Conservation (phyloP, 306 rosid species). For the Calophaca sinica region DNA sequence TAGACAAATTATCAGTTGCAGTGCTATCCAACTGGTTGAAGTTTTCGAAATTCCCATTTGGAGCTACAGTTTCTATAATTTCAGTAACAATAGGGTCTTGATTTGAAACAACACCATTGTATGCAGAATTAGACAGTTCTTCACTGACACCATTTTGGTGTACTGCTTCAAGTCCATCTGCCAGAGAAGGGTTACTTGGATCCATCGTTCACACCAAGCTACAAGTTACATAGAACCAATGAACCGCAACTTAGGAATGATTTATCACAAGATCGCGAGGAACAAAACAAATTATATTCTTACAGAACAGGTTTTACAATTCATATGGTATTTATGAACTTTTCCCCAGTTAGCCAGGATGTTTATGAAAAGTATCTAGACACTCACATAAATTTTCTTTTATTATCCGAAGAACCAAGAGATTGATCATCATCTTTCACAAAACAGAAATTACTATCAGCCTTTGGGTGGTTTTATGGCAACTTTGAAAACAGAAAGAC, state of each 20-base stretch:
- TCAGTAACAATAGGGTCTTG: conserved; percentile 40
- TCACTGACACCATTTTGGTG: conserved; percentile 69
- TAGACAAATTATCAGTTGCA: conserved; percentile 50
- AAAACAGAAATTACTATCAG: too few relatives aligned
- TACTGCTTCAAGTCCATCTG: conserved; percentile 58
- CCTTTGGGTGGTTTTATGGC: too few relatives aligned
- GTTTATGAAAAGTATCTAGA: too few relatives aligned
- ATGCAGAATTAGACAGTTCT: conserved; percentile 44
- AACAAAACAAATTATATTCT: neutral
- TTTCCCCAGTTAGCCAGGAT: too few relatives aligned
- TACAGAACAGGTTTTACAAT: conserved; percentile 11
- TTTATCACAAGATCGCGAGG: neutral
- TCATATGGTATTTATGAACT: neutral
- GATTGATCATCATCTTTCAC: too few relatives aligned
- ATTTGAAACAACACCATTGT: conserved; percentile 52
- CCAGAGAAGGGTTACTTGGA: conserved; percentile 53
- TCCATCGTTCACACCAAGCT: conserved; percentile 73
- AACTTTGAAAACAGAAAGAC: too few relatives aligned
- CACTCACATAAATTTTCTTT: too few relatives aligned
- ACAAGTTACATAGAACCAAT: conserved; percentile 43
- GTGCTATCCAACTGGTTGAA: conserved; percentile 50
- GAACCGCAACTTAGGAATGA: conserved; percentile 1
- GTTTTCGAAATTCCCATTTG: conserved; percentile 59
- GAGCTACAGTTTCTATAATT: conserved; percentile 44
- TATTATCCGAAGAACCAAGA: too few relatives aligned